phyloP scores from a whole-genome alignment of 1,284 basidiomycete genomes.

The Marasmius tenuissimus region DNA sequence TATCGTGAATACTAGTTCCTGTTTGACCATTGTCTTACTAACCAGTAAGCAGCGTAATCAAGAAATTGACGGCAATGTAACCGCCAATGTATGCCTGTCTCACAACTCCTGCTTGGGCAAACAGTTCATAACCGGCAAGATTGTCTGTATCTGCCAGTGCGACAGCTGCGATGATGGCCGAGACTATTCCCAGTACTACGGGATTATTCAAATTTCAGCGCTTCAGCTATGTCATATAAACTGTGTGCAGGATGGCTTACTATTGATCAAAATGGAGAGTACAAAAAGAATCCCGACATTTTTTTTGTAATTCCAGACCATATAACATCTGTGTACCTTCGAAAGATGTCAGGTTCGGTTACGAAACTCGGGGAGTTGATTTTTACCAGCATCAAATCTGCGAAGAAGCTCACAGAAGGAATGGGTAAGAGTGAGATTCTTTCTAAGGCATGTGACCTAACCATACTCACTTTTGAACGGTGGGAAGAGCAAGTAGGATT shows the following conservation, averaged over 20 bases:
- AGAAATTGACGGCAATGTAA: neutral
- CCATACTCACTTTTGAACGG: neutral
- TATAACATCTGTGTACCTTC: neutral
- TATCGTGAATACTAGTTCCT: neutral
- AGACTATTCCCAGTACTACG: neutral
- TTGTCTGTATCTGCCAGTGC: neutral
- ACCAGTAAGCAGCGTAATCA: neutral
- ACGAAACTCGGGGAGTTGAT: neutral
- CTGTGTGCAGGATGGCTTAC: neutral
- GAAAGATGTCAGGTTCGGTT: neutral
- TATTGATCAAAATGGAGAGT: neutral
- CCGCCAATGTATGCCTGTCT: neutral
- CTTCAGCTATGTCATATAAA: neutral
- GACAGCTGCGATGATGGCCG: neutral
- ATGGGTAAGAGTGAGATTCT: neutral
- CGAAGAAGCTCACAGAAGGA: neutral
- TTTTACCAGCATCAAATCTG: neutral
- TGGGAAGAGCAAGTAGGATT: neutral
- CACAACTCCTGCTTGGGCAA: neutral
- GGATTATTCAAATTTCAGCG: neutral
- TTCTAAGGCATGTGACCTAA: neutral
- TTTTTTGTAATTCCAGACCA: neutral
- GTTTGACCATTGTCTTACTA: neutral
- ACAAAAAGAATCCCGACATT: neutral
- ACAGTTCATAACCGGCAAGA: neutral